Evolutionary conservation across 179 eudicot genomes (phyloP).

Genomic region (Actinidia arguta): DNA sequence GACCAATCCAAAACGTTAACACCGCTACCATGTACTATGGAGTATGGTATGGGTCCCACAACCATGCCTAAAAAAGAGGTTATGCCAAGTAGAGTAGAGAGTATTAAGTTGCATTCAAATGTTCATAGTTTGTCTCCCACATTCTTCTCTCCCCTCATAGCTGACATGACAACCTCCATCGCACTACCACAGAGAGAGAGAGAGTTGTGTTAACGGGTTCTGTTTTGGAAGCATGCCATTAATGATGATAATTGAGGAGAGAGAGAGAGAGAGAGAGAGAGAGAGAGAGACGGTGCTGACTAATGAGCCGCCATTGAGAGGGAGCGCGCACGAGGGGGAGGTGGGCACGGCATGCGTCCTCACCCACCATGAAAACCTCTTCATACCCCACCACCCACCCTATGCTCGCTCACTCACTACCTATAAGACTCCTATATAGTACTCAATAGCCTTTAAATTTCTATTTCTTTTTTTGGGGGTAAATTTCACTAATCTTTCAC

Average conservation of each 20-base stretch:
- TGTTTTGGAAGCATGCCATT: slow-evolving; percentile 77
- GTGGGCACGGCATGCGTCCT: slow-evolving; percentile 47
- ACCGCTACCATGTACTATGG: no score
- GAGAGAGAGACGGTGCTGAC: slow-evolving; percentile 3
- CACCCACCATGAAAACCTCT: slow-evolving; percentile 21
- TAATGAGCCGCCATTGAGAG: slow-evolving; percentile 45
- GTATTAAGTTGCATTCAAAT: no score
- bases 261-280: slow-evolving; percentile 2
- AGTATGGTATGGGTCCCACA: no score
- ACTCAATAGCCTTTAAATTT: background rate
- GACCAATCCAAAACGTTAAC: no score
- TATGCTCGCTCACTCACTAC: background rate
- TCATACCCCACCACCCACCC: slow-evolving; percentile 18
- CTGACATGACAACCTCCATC: no score
- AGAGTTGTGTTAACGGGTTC: slow-evolving; percentile 14
- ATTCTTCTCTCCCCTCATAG: no score
- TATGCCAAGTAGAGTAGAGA: no score
- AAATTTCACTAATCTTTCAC: no score
- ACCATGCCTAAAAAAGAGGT: no score
- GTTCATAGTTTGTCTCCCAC: no score
- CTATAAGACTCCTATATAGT: background rate
- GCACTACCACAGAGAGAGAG: slow-evolving; percentile 16
- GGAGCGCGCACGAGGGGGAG: slow-evolving; percentile 78
- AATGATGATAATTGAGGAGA: slow-evolving; percentile 59
- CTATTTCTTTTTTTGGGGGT: no score